A percentile compares a stretch with the other conserved stretches of the same genome.
These are phyloP conservation scores for Melampsora occidentalis DNA, from an alignment of 1,284 basidiomycete species.

Conservation along the genomic window DNA sequence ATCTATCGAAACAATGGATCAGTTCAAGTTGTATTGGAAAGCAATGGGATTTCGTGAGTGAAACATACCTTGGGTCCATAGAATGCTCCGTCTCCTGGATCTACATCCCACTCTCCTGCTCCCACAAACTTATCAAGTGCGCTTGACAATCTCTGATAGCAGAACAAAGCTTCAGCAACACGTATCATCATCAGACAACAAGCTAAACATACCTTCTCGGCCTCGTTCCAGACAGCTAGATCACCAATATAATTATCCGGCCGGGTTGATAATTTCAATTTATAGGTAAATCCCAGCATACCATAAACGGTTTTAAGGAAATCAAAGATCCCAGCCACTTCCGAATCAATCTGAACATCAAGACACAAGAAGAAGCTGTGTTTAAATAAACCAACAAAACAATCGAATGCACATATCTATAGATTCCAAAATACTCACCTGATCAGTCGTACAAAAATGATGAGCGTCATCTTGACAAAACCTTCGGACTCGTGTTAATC, in stretches of 20 bases:
- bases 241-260: conserved; percentile 92
- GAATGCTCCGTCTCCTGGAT: conserved; percentile 89
- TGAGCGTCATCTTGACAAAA: conserved; percentile 98
- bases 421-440: conserved; percentile 58
- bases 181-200: not conserved
- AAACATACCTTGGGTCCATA: conserved; percentile 54
- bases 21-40: not conserved
- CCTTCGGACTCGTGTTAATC: conserved; percentile 85
- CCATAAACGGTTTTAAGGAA: conserved; percentile 94
- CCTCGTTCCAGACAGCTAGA: conserved; percentile 82
- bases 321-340: conserved; percentile 83
- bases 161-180: conserved; percentile 3
- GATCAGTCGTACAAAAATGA: conserved; percentile 88
- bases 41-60: not conserved
- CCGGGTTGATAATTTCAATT: conserved; percentile 89
- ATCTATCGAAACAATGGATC: conserved; percentile 61
- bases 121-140: conserved; percentile 78
- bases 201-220: conserved; percentile 66
- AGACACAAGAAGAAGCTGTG: not conserved
- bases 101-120: conserved; percentile 86
- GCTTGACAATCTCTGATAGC: conserved; percentile 69
- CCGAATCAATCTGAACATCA: conserved; percentile 70
- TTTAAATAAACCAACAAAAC: not conserved
- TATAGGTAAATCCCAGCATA: conserved; percentile 95
- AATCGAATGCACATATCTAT: not conserved